Percentiles rank a stretch among this genome's conserved stretches.
Conservation (phyloP, 2,329 filamentous ascomycete genomes). For the Penicillium brevicompactum region DNA sequence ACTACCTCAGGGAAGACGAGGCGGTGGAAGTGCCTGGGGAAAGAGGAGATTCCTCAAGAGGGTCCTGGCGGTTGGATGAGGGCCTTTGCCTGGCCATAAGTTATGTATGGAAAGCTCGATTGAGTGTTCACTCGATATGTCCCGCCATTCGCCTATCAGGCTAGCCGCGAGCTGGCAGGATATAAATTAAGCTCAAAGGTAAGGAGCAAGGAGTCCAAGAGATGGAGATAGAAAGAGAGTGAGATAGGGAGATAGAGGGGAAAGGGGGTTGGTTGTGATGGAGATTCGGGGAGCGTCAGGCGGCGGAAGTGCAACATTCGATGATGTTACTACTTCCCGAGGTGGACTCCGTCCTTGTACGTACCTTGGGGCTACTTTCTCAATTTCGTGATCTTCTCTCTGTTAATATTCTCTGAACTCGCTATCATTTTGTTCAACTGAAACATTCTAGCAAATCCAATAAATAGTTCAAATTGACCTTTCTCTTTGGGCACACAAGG, state of each 20-base stretch:
- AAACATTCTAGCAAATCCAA: too few species aligned
- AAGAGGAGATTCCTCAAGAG: slow-evolving; percentile 43
- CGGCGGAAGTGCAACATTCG: slow-evolving; percentile 36
- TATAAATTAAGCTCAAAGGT: not conserved
- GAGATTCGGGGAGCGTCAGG: slow-evolving; percentile 38
- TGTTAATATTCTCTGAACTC: too few species aligned
- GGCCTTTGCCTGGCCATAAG: slow-evolving; percentile 52
- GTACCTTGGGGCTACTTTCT: not conserved
- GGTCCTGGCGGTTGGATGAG: slow-evolving; percentile 47
- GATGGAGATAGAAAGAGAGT: slow-evolving; percentile 6
- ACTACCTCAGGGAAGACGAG: slow-evolving; percentile 41
- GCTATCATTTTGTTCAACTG: too few species aligned
- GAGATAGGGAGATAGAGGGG: slow-evolving; percentile 8
- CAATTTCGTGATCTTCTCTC: not conserved
- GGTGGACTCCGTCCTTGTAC: not conserved
- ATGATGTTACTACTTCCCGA: slow-evolving; percentile 18
- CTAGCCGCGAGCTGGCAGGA: slow-evolving; percentile 13
- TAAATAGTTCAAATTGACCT: too few species aligned
- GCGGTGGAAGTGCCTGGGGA: slow-evolving; percentile 33
- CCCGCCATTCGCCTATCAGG: slow-evolving; percentile 45
- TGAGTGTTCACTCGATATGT: slow-evolving; percentile 38
- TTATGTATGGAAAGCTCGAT: slow-evolving; percentile 37
- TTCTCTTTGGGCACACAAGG: slow-evolving; percentile 1
- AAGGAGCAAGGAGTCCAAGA: not conserved
- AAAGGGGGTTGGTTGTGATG: slow-evolving; percentile 29